Conservation (phyloP, 202 grass and related monocot genomes). For the Schoenoplectus tabernaemontani region DNA sequence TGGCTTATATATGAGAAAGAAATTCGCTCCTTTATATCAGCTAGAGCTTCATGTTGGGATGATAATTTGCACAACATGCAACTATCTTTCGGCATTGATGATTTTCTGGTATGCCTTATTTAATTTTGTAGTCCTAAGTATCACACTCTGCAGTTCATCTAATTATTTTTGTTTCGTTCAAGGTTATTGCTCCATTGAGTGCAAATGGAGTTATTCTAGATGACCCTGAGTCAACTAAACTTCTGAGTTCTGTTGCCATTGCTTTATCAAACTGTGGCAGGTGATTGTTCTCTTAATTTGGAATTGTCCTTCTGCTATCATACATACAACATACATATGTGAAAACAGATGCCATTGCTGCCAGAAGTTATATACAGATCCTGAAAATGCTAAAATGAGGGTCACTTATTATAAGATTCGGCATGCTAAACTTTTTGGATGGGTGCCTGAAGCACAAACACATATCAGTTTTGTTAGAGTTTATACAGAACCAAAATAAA, state of each 20-base stretch:
- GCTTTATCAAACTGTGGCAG: conserved; percentile 93
- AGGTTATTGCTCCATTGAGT: conserved; percentile 90
- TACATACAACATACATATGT: neutral
- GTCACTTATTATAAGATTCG: neutral
- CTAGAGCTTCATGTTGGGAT: conserved; percentile 62
- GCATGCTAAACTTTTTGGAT: neutral
- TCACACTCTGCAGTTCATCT: neutral
- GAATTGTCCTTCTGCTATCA: neutral
- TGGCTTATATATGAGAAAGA: neutral
- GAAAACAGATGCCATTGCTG: neutral
- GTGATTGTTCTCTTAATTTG: conserved; percentile 38
- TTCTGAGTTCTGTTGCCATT: conserved; percentile 94
- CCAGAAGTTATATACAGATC: neutral
- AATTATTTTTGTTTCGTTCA: conserved; percentile 17
- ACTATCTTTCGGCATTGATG: conserved; percentile 73
- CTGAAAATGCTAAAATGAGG: neutral
- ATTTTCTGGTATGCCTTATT: conserved; percentile 60
- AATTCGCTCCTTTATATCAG: conserved; percentile 35
- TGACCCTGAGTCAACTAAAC: conserved; percentile 90
- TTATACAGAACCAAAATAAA: neutral
- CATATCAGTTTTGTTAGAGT: neutral
- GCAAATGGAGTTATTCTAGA: conserved; percentile 91
- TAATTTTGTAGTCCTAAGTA: neutral
- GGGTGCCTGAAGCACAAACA: neutral
- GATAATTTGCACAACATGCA: conserved; percentile 82